Base-by-base conservation (phyloP, 805 yeast genomes). In the Schizosaccharomyces lindneri region DNA sequence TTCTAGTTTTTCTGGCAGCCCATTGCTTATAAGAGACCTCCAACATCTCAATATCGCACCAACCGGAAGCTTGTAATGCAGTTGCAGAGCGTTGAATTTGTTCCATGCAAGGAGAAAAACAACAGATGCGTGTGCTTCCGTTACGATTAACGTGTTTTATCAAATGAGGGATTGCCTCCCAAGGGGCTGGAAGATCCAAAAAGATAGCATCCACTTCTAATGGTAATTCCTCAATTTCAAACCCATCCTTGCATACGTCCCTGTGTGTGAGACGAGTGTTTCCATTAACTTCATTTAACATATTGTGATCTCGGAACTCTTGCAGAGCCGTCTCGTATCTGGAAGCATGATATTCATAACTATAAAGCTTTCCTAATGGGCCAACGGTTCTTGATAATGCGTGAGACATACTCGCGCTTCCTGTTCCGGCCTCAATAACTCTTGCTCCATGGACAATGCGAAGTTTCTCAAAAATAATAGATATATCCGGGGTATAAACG, bases 371-470 rank as follows among this genome's bases (percentile, higher is more conserved):
- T 0, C 95, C 95, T 0, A 67, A 68, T 0, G 64, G 64, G 1
- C 80, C 80, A 1, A 85, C 82, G 0, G 93, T 81, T 67, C 99
- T 79, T 1, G 95, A 84, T 70, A 93, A 80, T 0, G 95, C 83
- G 72, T 93, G 99, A 2, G 95, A 85, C 68, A 93, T 87, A 0
- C 96, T 87, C 0, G 94, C 99, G 5, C 95, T 85, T 0, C 98
- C 99, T 0, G 99, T 93, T 46, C 99, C 99, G 0, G 97, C 95
- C 73, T 93, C 99, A 59, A 93, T 83, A 13, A 93, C 94, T 63
- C 80, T 73, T 0, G 87, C 78, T 1, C 90, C 89, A 15, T 86
- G 80, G 21, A 79, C 75, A 62, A 93, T 82, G 57, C 81, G 78
- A 64, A 93, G 73, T 67, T 95, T 74, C 70, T 90, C 95, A 64